phyloP scores from a whole-genome alignment of 2,329 filamentous ascomycete species.

The Cryphonectria naterciae region DNA sequence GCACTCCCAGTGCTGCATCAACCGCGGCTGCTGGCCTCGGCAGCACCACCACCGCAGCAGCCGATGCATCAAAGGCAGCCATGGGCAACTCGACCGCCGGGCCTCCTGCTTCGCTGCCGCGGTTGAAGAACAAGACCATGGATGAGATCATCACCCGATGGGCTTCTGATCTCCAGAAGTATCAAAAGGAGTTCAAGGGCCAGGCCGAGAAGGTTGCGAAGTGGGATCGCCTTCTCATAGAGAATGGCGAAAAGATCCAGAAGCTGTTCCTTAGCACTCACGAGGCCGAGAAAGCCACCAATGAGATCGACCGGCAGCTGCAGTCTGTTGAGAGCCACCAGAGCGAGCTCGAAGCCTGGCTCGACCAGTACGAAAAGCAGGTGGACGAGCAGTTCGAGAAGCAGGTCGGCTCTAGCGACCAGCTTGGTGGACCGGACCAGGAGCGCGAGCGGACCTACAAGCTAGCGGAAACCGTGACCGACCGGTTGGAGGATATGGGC shows the following conservation, averaged over 20 bases:
- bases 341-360: conserved; percentile 83
- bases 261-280: conserved; percentile 90
- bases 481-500: conserved; percentile 90
- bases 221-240: conserved; percentile 91
- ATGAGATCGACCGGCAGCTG: conserved; percentile 92
- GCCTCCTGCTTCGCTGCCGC: conserved; percentile 81
- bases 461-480: conserved; percentile 88
- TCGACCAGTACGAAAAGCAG: conserved; percentile 89
- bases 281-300: conserved; percentile 89
- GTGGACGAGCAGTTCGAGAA: conserved; percentile 86
- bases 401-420: conserved; percentile 75
- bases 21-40: conserved; percentile 4
- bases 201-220: conserved; percentile 84
- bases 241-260: conserved; percentile 94
- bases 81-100: conserved; percentile 78
- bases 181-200: conserved; percentile 94
- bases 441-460: conserved; percentile 97
- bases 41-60: conserved; percentile 11
- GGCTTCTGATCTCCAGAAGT: conserved; percentile 93
- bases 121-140: conserved; percentile 98
- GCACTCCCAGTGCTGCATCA: conserved; percentile 28
- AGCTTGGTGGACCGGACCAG: conserved; percentile 85
- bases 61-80: conserved; percentile 32
- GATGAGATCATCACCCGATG: conserved; percentile 97
- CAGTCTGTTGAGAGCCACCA: conserved; percentile 90